phyloP scores from a whole-genome alignment of 1,139 yeast genomes.

The Pichia sp. region DNA sequence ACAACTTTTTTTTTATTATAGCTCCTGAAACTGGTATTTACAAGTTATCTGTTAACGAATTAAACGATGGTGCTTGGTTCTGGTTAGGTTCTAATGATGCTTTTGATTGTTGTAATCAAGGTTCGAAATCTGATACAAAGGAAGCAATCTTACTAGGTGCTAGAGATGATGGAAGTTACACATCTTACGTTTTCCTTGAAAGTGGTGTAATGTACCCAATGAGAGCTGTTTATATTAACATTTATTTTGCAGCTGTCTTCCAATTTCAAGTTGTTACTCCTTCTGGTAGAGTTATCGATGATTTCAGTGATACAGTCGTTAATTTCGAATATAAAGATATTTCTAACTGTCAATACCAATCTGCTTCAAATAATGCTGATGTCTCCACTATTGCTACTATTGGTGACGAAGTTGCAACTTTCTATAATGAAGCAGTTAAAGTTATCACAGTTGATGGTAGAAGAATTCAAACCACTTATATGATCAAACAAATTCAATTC shows the following conservation, averaged over 20 bases:
- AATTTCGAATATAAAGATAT: conserved; percentile 3
- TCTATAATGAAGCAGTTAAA: conserved; percentile 22
- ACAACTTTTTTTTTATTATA: neutral
- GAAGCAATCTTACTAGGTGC: conserved; percentile 10
- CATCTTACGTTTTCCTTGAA: conserved; percentile 17
- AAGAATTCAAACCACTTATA: conserved; percentile 3
- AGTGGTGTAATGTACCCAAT: conserved; percentile 26
- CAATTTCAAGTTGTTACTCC: conserved; percentile 16
- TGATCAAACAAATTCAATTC: conserved; percentile 6
- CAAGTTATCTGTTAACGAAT: conserved; percentile 11
- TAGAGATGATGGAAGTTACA: conserved; percentile 7
- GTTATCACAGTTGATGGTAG: conserved; percentile 29
- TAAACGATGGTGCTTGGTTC: conserved; percentile 24
- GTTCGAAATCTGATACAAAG: conserved; percentile 1
- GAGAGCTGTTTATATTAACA: conserved; percentile 22
- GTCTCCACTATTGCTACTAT: neutral
- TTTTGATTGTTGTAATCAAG: conserved; percentile 24
- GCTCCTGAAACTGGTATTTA: conserved; percentile 24
- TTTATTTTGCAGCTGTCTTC: conserved; percentile 9
- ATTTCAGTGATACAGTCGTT: conserved; percentile 8
- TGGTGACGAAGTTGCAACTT: neutral
- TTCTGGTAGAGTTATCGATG: conserved; percentile 9
- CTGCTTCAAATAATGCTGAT: conserved; percentile 1
- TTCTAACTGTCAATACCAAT: conserved; percentile 4
- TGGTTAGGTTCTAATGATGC: conserved; percentile 24